Base-by-base conservation (phyloP, 371 early-diverging fungal species). In the Mortierella sp. region DNA sequence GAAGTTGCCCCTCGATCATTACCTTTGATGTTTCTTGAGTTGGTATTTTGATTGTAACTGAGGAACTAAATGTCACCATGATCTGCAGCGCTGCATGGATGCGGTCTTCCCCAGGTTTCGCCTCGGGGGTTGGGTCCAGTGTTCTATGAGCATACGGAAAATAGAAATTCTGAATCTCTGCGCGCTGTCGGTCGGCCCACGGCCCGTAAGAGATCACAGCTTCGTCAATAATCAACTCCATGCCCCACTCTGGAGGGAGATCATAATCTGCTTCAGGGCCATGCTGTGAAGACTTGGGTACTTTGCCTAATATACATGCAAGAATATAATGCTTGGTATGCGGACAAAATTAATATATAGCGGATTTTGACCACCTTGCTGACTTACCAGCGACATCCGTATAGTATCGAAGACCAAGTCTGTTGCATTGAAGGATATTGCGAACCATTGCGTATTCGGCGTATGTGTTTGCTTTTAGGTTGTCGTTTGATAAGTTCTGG, bases 101-200 rank as follows among this genome's bases (percentile, higher is more conserved):
- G 8, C 95, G 87, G 32, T 78, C 78, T 36, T 93, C 87, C 2
- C 94, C 94, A 21, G 89, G 88, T 6, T 64, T 19, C 2, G 91
- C 84, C 9, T 43, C 78, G 3, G 84, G 81, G 1, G 94, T 92
- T 10, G 84, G 86, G 15, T 75, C 72, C 45, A 74, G 67, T 24
- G 86, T 84, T 6, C 94, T 90, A 72, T 92, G 92, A 0, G 93
- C 64, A 33, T 84, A 88, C 6, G 96, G 96, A 63, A 92, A 96
- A 64, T 93, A 94, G 75, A 92, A 96, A 38, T 87, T 87, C 69
- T 94, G 95, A n/a, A 95, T 85, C 22, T 80, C 67, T 2, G 86
- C 64, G 32, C 92, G 91, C 65, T 96, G 96, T n/a, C 94, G 88
- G 83, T 95, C 93, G 0, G 95, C 88, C 96, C 96, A 96, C 7